Percentiles rank a stretch among this genome's conserved stretches.
phyloP scores from a whole-genome alignment of 2,329 filamentous ascomycete genomes.

The Piedraia hortae region DNA sequence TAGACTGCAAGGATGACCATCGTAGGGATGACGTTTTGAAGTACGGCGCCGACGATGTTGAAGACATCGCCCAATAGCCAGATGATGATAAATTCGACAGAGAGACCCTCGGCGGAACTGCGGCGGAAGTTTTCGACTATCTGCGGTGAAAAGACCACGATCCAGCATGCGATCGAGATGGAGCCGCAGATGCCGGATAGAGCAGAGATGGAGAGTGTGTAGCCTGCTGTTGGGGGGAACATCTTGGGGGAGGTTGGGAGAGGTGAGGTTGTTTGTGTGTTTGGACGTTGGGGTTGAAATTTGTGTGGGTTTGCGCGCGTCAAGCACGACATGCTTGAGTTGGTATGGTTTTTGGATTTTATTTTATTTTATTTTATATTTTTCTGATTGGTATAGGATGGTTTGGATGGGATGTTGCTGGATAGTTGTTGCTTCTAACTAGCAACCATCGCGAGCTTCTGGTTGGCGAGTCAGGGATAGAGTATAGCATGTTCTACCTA shows the following conservation, averaged over 20 bases:
- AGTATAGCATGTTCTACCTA: too few relatives aligned
- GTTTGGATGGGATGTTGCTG: too few relatives aligned
- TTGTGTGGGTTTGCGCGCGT: too few relatives aligned
- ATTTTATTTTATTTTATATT: too few relatives aligned
- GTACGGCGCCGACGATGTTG: constrained; percentile 76
- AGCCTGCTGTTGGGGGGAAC: constrained; percentile 25
- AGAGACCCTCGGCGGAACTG: constrained; percentile 62
- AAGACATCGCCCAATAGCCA: constrained; percentile 77
- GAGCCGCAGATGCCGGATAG: constrained; percentile 84
- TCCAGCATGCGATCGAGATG: constrained; percentile 92
- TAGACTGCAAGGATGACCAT: constrained; percentile 31
- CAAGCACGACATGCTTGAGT: too few relatives aligned
- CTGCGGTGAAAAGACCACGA: constrained; percentile 90
- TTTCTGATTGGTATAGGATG: too few relatives aligned
- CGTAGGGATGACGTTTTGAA: constrained; percentile 77
- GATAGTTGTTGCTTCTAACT: too few relatives aligned
- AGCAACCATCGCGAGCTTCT: too few relatives aligned
- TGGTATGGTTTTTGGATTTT: too few relatives aligned
- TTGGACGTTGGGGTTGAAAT: too few relatives aligned
- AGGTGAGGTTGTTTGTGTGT: too few relatives aligned
- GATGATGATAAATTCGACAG: constrained; percentile 70
- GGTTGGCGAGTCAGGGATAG: too few relatives aligned
- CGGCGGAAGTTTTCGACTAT: constrained; percentile 86
- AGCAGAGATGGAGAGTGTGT: constrained; percentile 57
- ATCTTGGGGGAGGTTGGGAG: constrained; percentile 10